These are phyloP conservation scores for Lenwebbia sp. DNA, from an alignment of 345 rosid species.

Conservation along the genomic window DNA sequence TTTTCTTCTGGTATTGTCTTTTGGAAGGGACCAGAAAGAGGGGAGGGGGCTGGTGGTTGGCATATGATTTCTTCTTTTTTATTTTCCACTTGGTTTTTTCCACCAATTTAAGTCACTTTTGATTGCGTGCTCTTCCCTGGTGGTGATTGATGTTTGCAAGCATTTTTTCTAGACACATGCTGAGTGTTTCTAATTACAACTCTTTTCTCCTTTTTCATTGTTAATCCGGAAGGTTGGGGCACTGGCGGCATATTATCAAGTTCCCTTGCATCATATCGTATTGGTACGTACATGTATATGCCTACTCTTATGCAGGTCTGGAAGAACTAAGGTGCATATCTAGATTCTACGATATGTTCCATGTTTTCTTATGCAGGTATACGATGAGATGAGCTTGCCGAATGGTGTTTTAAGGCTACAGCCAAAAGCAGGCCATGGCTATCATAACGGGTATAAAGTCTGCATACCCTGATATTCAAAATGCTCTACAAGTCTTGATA, in stretches of 20 bases:
- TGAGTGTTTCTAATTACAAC: not conserved
- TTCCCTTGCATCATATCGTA: conserved; percentile 79
- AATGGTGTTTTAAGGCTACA: conserved; percentile 80
- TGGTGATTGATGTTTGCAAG: not conserved
- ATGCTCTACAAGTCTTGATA: not conserved
- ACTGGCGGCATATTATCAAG: conserved; percentile 83
- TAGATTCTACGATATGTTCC: not conserved
- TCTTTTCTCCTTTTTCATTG: not conserved
- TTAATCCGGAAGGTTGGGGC: conserved; percentile 57
- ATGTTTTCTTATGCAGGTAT: conserved; percentile 31
- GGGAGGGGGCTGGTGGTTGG: not conserved
- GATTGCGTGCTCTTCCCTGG: not conserved
- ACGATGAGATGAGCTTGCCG: conserved; percentile 89
- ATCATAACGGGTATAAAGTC: conserved; percentile 69
- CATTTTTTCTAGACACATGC: not conserved
- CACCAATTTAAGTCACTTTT: not conserved
- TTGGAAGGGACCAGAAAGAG: not conserved
- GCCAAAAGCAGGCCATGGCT: conserved; percentile 85
- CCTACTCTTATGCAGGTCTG: not conserved
- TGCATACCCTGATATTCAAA: not conserved
- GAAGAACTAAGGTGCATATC: not conserved
- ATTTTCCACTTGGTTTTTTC: not conserved
- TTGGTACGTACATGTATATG: conserved; percentile 31
- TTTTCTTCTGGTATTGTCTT: not conserved
- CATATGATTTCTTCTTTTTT: not conserved